phyloP scores from a whole-genome alignment of 345 rosid genomes.

The Abelmoschus esculentus region DNA sequence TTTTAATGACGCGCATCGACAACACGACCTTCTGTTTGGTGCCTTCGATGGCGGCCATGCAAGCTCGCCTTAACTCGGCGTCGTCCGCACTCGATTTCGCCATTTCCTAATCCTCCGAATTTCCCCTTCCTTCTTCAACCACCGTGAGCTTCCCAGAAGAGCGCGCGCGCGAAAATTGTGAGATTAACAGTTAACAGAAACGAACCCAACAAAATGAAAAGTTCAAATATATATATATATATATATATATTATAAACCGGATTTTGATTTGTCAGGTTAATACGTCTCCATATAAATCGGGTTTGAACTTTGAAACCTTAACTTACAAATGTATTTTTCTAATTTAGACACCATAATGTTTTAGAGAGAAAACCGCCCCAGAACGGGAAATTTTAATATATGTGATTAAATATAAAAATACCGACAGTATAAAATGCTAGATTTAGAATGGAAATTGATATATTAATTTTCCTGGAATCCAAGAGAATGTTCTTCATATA shows the following conservation, averaged over 20 bases:
- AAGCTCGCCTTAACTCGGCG: conserved; percentile 83
- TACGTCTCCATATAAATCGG: background rate
- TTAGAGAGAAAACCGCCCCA: too few species aligned
- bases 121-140: conserved; percentile 8
- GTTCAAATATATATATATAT: background rate
- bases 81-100: conserved; percentile 98
- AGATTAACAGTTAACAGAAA: conserved; percentile 15
- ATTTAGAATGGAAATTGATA: too few species aligned
- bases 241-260: background rate
- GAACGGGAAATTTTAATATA: too few species aligned
- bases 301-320: background rate
- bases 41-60: conserved; percentile 89
- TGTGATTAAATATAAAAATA: too few species aligned
- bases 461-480: too few species aligned
- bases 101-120: conserved; percentile 31
- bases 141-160: conserved; percentile 3
- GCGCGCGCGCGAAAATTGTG: background rate
- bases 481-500: too few species aligned
- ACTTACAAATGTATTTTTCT: background rate
- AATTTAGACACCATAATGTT: too few species aligned
- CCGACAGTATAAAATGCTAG: too few species aligned
- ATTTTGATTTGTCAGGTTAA: background rate
- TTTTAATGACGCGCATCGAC: conserved; percentile 96
- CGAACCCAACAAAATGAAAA: conserved; percentile 1
- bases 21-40: conserved; percentile 77